Percentiles rank a stretch among this genome's conserved stretches.
These are phyloP conservation scores for Cladosporium halotolerans DNA, from an alignment of 2,329 filamentous ascomycete genomes.

Conservation along the genomic window DNA sequence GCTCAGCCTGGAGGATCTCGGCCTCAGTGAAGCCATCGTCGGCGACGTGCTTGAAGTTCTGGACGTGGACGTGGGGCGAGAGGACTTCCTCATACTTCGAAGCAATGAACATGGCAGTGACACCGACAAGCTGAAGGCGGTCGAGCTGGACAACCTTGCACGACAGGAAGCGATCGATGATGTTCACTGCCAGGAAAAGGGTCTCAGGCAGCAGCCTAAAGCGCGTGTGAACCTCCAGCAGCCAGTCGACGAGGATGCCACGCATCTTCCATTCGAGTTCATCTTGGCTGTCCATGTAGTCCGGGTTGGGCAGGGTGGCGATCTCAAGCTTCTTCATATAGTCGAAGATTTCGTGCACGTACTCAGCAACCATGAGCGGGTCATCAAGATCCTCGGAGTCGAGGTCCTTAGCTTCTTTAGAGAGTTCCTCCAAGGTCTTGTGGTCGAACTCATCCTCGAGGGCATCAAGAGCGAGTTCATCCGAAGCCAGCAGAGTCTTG, in stretches of 20 bases:
- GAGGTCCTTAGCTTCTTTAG: conserved; percentile 53
- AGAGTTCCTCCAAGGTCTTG: conserved; percentile 31
- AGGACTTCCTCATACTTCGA: conserved; percentile 99
- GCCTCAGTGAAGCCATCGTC: conserved; percentile 93
- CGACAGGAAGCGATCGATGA: conserved; percentile 95
- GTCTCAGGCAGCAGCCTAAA: conserved; percentile 96
- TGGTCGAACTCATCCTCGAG: conserved; percentile 30
- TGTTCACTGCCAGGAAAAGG: conserved; percentile 92
- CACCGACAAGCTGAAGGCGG: conserved; percentile 90
- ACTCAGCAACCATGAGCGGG: conserved; percentile 96
- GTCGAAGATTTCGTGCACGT: conserved; percentile 94
- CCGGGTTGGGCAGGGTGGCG: conserved; percentile 73
- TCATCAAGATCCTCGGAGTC: conserved; percentile 87
- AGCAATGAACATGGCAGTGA: conserved; percentile 98
- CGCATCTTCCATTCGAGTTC: conserved; percentile 98
- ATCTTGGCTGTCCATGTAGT: conserved; percentile 93
- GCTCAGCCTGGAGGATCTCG: conserved; percentile 95
- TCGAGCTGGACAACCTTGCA: conserved; percentile 93
- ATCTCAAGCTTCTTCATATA: conserved; percentile 85
- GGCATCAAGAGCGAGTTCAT: conserved; percentile 24
- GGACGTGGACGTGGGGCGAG: conserved; percentile 88
- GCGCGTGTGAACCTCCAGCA: conserved; percentile 95
- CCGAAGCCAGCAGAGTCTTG: conserved; percentile 29
- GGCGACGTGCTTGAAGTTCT: conserved; percentile 94
- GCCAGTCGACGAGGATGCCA: conserved; percentile 94